A percentile compares a stretch with the other conserved stretches of the same genome.
phyloP scores from a whole-genome alignment of 2,329 filamentous ascomycete species.

The Dactylellina sp. region DNA sequence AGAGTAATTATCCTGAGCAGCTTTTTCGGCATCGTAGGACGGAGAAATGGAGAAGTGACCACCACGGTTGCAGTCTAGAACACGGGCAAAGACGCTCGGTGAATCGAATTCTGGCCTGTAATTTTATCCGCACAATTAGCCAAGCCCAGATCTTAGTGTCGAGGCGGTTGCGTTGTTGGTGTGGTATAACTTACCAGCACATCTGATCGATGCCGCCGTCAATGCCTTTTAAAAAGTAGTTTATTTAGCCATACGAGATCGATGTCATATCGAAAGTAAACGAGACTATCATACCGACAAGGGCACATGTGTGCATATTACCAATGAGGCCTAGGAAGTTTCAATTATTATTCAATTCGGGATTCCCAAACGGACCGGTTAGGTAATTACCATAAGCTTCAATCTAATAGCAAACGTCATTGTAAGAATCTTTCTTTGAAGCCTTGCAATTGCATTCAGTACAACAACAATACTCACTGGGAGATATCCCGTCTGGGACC shows the following conservation, averaged over 20 bases:
- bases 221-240: slow-evolving; percentile 64
- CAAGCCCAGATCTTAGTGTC: background rate
- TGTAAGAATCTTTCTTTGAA: background rate
- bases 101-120: slow-evolving; percentile 81
- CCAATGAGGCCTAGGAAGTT: slow-evolving; percentile 74
- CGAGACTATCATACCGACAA: slow-evolving; percentile 68
- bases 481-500: slow-evolving; percentile 53
- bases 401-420: slow-evolving; percentile 21
- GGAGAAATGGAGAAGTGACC: slow-evolving; percentile 75
- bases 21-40: slow-evolving; percentile 45
- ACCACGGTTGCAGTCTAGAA: slow-evolving; percentile 79
- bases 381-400: slow-evolving; percentile 57
- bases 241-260: slow-evolving; percentile 4
- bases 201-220: slow-evolving; percentile 80
- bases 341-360: slow-evolving; percentile 1
- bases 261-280: background rate
- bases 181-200: slow-evolving; percentile 72
- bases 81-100: slow-evolving; percentile 78
- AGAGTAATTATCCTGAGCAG: slow-evolving; percentile 62
- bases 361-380: background rate
- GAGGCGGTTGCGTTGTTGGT: slow-evolving; percentile 18
- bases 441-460: background rate
- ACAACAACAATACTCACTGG: slow-evolving; percentile 32
- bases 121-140: slow-evolving; percentile 32
- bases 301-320: slow-evolving; percentile 81